Conservation (phyloP, 768 basidiomycete species). For the Trametes cubensis region DNA sequence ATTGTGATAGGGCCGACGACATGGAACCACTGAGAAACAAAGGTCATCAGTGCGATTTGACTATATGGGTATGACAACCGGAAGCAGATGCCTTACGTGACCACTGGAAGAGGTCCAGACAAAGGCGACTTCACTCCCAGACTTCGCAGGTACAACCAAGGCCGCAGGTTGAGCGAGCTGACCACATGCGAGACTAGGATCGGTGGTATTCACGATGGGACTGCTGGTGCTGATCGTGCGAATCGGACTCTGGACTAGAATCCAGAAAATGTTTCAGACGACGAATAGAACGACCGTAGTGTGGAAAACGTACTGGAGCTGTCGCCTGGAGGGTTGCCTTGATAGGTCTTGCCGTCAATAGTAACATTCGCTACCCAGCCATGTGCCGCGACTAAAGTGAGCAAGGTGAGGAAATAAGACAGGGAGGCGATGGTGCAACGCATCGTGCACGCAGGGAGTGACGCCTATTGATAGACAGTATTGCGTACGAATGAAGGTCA, state of each 20-base stretch:
- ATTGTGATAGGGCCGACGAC: conserved; percentile 72
- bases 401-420: conserved; percentile 23
- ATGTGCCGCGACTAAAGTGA: conserved; percentile 40
- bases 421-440: not conserved
- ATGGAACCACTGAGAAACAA: conserved; percentile 47
- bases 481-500: not conserved
- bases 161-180: conserved; percentile 47
- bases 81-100: no score
- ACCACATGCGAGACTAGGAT: conserved; percentile 61
- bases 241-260: conserved; percentile 29
- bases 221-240: conserved; percentile 43
- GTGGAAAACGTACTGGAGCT: conserved; percentile 34
- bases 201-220: conserved; percentile 56
- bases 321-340: conserved; percentile 43
- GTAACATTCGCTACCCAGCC: conserved; percentile 44
- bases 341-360: conserved; percentile 47
- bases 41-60: no score
- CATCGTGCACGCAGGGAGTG: not conserved
- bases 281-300: conserved; percentile 38
- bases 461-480: not conserved
- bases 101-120: conserved; percentile 51
- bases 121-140: conserved; percentile 56
- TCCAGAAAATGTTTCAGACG: no score
- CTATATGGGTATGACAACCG: no score
- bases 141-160: conserved; percentile 53